Percentiles rank a stretch among this genome's conserved stretches.
Conservation (phyloP, 768 basidiomycete genomes). For the Paxillus rubicundulus region DNA sequence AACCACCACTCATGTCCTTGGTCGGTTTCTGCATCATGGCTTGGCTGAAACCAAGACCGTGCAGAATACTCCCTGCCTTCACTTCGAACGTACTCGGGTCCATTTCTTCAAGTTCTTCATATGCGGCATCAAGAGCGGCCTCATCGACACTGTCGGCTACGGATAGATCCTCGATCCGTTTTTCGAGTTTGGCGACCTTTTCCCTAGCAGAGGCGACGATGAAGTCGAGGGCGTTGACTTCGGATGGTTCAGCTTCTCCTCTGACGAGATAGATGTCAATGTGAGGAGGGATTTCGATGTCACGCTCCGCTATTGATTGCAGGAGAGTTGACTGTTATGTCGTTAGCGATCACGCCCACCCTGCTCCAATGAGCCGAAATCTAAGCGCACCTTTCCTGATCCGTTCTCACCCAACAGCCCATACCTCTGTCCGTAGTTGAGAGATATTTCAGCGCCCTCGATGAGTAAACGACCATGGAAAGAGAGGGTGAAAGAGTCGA, state of each 20-base stretch:
- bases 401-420: slow-evolving; percentile 97
- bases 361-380: slow-evolving; percentile 1
- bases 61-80: slow-evolving; percentile 94
- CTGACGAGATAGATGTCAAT: slow-evolving; percentile 97
- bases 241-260: slow-evolving; percentile 94
- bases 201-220: slow-evolving; percentile 89
- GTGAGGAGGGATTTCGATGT: slow-evolving; percentile 91
- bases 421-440: slow-evolving; percentile 91
- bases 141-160: slow-evolving; percentile 90
- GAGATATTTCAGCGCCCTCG: slow-evolving; percentile 61
- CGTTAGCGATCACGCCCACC: slow-evolving; percentile 5
- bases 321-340: slow-evolving; percentile 83
- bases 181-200: slow-evolving; percentile 92
- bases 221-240: slow-evolving; percentile 95
- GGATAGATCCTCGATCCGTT: slow-evolving; percentile 90
- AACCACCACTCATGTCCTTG: slow-evolving; percentile 99
- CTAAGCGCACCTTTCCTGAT: slow-evolving; percentile 83
- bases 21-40: slow-evolving; percentile 96
- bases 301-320: slow-evolving; percentile 91
- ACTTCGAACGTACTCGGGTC: slow-evolving; percentile 94
- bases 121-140: slow-evolving; percentile 77
- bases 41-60: slow-evolving; percentile 90
- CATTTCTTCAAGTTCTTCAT: slow-evolving; percentile 96
- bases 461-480: slow-evolving; percentile 92
- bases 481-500: slow-evolving; percentile 91